Evolutionary conservation across 352 stramenopile species (phyloP).

Genomic region (Globisporangium abappressorium): DNA sequence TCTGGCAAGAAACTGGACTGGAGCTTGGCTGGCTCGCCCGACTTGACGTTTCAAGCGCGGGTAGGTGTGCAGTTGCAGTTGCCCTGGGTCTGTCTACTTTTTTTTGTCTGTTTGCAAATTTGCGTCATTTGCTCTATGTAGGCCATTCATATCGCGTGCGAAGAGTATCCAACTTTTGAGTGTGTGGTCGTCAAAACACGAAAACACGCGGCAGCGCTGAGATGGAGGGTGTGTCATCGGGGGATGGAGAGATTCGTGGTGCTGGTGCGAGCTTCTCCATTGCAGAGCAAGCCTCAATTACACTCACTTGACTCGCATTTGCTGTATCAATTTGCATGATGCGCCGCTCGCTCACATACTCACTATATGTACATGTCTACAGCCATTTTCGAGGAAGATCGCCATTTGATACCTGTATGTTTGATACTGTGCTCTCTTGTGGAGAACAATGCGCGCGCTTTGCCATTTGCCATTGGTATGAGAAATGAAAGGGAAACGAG

Average conservation of each 20-base stretch:
- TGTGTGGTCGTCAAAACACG: background rate
- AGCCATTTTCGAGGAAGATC: background rate
- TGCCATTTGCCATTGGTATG: background rate
- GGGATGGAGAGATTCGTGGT: background rate
- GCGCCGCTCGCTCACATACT: background rate
- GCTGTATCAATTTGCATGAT: background rate
- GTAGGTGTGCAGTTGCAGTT: slow-evolving; percentile 7
- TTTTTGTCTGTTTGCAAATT: background rate
- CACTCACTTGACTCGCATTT: background rate
- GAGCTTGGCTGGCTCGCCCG: no score
- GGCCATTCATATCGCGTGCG: background rate
- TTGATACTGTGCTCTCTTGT: background rate
- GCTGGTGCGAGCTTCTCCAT: background rate
- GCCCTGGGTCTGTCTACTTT: slow-evolving; percentile 1
- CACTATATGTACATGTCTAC: background rate
- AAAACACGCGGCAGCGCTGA: background rate
- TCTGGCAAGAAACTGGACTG: background rate
- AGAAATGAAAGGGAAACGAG: background rate
- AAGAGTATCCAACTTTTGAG: background rate
- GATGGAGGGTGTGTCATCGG: background rate
- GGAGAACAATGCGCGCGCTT: background rate
- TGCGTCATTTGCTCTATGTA: background rate
- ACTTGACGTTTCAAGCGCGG: background rate
- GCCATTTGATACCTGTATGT: background rate
- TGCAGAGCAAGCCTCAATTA: background rate